phyloP scores from a whole-genome alignment of 108 stramenopile genomes.

The Skeletonema costatum region DNA sequence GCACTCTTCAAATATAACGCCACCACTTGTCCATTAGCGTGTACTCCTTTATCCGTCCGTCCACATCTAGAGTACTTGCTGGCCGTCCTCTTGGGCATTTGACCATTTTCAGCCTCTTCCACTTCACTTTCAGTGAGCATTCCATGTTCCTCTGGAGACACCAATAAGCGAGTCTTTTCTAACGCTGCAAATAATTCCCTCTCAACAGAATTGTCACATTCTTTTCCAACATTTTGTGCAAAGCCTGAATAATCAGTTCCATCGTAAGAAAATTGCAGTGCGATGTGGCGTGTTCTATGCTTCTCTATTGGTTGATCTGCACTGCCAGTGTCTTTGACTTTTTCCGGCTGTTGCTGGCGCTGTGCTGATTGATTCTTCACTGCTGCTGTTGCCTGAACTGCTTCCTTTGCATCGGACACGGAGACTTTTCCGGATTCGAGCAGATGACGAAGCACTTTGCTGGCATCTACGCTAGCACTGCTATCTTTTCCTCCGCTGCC shows the following conservation, averaged over 20 bases:
- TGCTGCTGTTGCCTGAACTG: background rate
- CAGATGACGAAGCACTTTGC: conserved; percentile 13
- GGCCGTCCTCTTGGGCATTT: conserved; percentile 17
- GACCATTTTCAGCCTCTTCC: background rate
- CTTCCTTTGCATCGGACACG: conserved; percentile 12
- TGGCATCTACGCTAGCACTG: background rate
- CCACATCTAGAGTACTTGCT: conserved; percentile 93
- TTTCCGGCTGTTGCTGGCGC: background rate
- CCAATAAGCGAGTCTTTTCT: conserved; percentile 67
- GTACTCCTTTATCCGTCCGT: conserved; percentile 83
- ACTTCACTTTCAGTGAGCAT: conserved; percentile 4
- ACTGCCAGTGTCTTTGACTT: background rate
- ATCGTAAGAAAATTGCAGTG: conserved; percentile 90
- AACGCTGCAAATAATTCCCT: conserved; percentile 85
- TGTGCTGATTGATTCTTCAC: background rate
- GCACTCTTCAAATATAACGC: conserved; percentile 85
- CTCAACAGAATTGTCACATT: conserved; percentile 85
- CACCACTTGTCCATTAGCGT: conserved; percentile 84
- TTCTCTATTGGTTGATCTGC: background rate
- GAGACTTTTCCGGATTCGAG: conserved; percentile 26
- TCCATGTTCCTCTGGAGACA: conserved; percentile 38
- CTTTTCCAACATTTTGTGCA: conserved; percentile 76
- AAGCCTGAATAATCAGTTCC: conserved; percentile 84
- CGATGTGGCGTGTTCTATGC: conserved; percentile 76
- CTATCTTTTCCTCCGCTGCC: background rate